Base-by-base conservation (phyloP, 805 yeast species). In the Candida ortonii region DNA sequence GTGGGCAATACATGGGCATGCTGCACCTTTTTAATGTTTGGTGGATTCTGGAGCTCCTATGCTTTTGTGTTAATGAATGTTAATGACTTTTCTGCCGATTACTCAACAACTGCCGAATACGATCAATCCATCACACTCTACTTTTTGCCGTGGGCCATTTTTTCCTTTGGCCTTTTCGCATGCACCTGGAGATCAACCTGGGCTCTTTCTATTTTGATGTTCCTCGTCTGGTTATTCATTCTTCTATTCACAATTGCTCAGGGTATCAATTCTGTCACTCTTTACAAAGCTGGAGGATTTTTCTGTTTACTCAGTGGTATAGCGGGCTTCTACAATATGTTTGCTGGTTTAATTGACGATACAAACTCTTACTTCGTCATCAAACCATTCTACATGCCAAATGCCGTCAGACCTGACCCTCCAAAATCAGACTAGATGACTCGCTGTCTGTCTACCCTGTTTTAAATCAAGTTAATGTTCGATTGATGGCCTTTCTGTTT, bases 291-390 rank as follows among this genome's bases (percentile, higher is more conserved):
- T 20, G 77, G 76, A 41, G 79, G 79, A 16, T 65, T 67, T 28
- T 53, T 70, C 41, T 71, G 75, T 10, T 41, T 70, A 26, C 39
- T 70, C 18, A 58, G 70, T 20, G 65, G 74, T 3, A 42, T 68
- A 7, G 27, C 60, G 13, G 78, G 74, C 0, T 66, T 70, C 53
- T 73, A 69, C 46, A 68, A 67, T 43, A 65, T 68, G 38, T 67
- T 58, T 48, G 71, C 73, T 1, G 76, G 76, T 41, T 54, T 62
- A 29, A 67, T 70, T 1, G 76, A 71, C 36, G 55, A 56, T 10
- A 70, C 74, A 36, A 84, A 80, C 61, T 67, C 81, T 24, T 83
- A 80, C 55, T 44, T 80, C 44, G 61, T 63, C 12, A 58, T 76
- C 31, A 63, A 65, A 37, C 75, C 84, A 13, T 34, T 68, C 33